Conservation (phyloP, 306 rosid genomes). For the Arachis hypogaea region DNA sequence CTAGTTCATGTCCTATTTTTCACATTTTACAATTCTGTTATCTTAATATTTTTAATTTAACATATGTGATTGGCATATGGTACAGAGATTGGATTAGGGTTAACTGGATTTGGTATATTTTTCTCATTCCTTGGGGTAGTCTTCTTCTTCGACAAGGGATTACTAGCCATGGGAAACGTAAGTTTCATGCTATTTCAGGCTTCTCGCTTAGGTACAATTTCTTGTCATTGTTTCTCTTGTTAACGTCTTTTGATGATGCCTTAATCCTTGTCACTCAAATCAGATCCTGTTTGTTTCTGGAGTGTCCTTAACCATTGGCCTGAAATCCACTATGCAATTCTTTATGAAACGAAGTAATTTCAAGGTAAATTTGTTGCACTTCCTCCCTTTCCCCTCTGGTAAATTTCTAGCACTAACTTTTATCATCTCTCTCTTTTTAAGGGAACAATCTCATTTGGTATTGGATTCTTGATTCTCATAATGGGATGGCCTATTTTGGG, state of each 20-base stretch:
- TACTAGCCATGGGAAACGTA: slow-evolving; percentile 99
- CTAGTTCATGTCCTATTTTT: slow-evolving; percentile 19
- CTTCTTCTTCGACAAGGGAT: slow-evolving; percentile 96
- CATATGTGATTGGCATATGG: slow-evolving; percentile 35
- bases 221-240: slow-evolving; percentile 1
- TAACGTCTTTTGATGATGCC: neutral
- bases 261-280: slow-evolving; percentile 44
- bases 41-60: slow-evolving; percentile 22
- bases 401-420: slow-evolving; percentile 13
- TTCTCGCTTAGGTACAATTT: slow-evolving; percentile 18
- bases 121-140: slow-evolving; percentile 86
- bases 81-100: slow-evolving; percentile 95
- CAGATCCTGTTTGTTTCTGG: slow-evolving; percentile 98
- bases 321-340: slow-evolving; percentile 90
- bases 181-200: slow-evolving; percentile 37
- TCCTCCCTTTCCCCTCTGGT: slow-evolving; percentile 11
- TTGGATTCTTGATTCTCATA: slow-evolving; percentile 85
- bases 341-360: slow-evolving; percentile 91
- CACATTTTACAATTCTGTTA: slow-evolving; percentile 6
- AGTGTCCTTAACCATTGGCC: slow-evolving; percentile 90
- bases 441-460: slow-evolving; percentile 96
- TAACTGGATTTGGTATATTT: slow-evolving; percentile 96
- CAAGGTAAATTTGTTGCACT: slow-evolving; percentile 56
- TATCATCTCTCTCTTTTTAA: slow-evolving; percentile 28
- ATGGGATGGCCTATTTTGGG: slow-evolving; percentile 96